Conservation (phyloP, 768 basidiomycete genomes). For the Rhizopogon vulgaris region DNA sequence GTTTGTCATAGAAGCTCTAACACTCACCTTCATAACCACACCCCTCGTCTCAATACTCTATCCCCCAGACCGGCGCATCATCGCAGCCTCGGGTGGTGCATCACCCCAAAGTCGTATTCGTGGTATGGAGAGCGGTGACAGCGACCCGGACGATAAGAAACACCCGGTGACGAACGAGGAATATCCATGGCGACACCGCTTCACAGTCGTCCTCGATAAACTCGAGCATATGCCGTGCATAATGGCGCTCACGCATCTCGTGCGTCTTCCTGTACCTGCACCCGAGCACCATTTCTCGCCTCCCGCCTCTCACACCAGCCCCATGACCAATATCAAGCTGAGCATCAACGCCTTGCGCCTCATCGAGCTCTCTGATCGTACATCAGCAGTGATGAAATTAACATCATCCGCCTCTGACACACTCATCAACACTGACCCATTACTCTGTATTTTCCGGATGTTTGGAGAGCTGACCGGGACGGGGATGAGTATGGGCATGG, state of each 20-base stretch:
- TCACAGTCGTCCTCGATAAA: conserved; percentile 85
- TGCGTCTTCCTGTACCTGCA: conserved; percentile 38
- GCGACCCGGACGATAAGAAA: conserved; percentile 2
- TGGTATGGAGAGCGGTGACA: conserved; percentile 28
- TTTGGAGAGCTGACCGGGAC: conserved; percentile 63
- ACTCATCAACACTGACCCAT: conserved; percentile 64
- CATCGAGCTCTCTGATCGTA: conserved; percentile 72
- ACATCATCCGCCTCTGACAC: conserved; percentile 55
- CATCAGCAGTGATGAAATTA: conserved; percentile 58
- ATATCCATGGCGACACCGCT: conserved; percentile 45
- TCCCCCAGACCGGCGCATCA: conserved; percentile 53
- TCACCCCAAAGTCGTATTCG: conserved; percentile 17
- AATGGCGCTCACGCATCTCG: conserved; percentile 85
- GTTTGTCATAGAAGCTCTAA: conserved; percentile 84
- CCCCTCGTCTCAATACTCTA: conserved; percentile 65
- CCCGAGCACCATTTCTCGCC: neutral
- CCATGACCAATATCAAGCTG: conserved; percentile 1
- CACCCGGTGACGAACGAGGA: conserved; percentile 8
- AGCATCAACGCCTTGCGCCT: conserved; percentile 75
- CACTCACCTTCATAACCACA: conserved; percentile 83
- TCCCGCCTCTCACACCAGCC: neutral
- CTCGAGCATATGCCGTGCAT: conserved; percentile 84
- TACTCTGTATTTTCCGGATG: conserved; percentile 69
- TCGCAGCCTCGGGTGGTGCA: conserved; percentile 31
- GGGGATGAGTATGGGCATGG: conserved; percentile 45